phyloP scores from a whole-genome alignment of 768 basidiomycete species.

The Mycena polygramma region DNA sequence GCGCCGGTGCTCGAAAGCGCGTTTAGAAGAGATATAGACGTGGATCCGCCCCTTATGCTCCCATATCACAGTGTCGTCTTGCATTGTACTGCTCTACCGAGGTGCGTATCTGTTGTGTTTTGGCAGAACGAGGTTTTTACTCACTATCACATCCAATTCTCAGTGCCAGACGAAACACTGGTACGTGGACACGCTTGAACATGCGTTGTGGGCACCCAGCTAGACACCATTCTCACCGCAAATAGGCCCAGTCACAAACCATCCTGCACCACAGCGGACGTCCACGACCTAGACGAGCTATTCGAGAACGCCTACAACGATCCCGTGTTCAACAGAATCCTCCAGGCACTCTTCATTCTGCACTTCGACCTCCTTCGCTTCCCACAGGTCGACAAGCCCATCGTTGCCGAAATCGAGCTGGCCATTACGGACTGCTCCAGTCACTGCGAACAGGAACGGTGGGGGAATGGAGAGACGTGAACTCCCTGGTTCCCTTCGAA shows the following conservation, averaged over 20 bases:
- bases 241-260: conserved; percentile 6
- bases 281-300: neutral
- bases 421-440: no score
- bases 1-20: conserved; percentile 1
- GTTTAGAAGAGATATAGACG: neutral
- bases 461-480: no score
- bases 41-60: no score
- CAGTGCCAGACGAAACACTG: conserved; percentile 12
- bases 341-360: neutral
- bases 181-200: neutral
- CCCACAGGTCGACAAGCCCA: neutral
- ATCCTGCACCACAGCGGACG: neutral
- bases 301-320: neutral
- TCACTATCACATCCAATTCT: neutral
- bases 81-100: conserved; percentile 15
- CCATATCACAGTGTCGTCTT: neutral
- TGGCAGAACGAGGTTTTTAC: no score
- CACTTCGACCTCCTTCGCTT: conserved; percentile 1
- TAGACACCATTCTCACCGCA: rapidly evolving
- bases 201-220: neutral
- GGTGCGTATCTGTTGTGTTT: no score
- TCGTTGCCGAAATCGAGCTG: neutral
- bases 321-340: neutral
- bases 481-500: no score
- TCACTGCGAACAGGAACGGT: no score